Evolutionary conservation across 805 yeast genomes (phyloP), one percentile per base, ranked within the genome.

Genomic region (Candida nanaspora): DNA sequence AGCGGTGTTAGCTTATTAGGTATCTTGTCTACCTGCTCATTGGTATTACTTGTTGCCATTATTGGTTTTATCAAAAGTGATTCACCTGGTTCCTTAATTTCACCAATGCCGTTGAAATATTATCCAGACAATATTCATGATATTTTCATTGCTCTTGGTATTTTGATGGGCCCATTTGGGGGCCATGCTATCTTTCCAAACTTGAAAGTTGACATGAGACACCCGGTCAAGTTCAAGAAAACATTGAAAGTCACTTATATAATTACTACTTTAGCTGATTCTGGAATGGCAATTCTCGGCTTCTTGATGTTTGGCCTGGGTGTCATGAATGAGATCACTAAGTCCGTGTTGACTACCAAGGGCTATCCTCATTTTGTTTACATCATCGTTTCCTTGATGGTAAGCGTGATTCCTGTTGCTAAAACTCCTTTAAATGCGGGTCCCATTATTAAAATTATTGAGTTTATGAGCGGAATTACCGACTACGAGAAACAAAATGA

Each of bases 181-280:
- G 91, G 93, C 0, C 93, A 85, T 61, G 86, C 93, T 5, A 75
- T 85, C 21, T 85, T 84, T 52, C 93, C 93, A 2, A 84, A 84
- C 48, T 66, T 84, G 40, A 80, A 78, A 55, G 70, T 78, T 28
- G 94, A 84, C 57, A 80, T 84, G 83, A 69, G 84, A 40, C 82
- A 78, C 48, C 89, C 91, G 3, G 47, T 63, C 22, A 78, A 81
- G 51, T 84, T 75, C 55, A 48, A 56, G n/a, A 54, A 56, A 19
- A 70, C 81, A 43, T 66, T 81, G 39, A 67, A 71, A 30, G 57
- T 74, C 14, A 76, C 86, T 0, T 84, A 81, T 53, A 46, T 68
- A 2, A 67, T 75, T 44, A 80, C 89, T 0, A 73, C 76, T 45
- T 35, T 67, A 11, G 70, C 82, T 26, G 89, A 84, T 59, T 62